Evolutionary conservation across 257 asterid genomes (phyloP).

Genomic region (Fraxinus americana): DNA sequence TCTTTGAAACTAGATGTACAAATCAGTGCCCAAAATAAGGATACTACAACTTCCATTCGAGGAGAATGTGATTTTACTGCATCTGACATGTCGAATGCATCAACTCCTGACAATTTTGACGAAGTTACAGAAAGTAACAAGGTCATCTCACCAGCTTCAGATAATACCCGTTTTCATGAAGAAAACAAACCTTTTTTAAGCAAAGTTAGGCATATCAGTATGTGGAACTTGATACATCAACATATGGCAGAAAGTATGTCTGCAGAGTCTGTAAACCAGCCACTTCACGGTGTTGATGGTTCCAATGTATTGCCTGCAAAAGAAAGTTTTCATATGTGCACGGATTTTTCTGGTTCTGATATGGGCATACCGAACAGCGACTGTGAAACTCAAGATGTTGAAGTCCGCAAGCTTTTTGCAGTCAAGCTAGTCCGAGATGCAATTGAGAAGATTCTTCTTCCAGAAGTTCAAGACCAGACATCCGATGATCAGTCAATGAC

Average conservation of each 20-base stretch:
- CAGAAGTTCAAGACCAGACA: constrained; percentile 83
- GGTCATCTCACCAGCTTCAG: constrained; percentile 31
- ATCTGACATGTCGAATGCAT: constrained; percentile 24
- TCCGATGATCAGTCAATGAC: constrained; percentile 69
- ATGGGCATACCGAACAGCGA: constrained; percentile 30
- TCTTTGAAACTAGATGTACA: constrained; percentile 25
- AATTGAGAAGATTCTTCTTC: constrained; percentile 93
- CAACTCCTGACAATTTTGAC: constrained; percentile 31
- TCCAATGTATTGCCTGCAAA: constrained; percentile 21
- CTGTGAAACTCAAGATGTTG: constrained; percentile 58
- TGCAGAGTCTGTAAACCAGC: constrained; percentile 26
- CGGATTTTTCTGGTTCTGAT: constrained; percentile 34
- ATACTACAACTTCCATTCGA: constrained; percentile 6
- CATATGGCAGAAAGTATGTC: constrained; percentile 37
- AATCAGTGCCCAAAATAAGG: constrained; percentile 10
- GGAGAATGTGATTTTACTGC: constrained; percentile 20
- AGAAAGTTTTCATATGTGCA: constrained; percentile 21
- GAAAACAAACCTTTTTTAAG: not conserved
- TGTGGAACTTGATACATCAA: constrained; percentile 47
- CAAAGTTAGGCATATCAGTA: constrained; percentile 33
- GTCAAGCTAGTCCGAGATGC: constrained; percentile 93
- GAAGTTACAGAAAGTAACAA: constrained; percentile 29
- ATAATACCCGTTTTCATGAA: constrained; percentile 5
- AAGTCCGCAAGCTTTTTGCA: constrained; percentile 66
- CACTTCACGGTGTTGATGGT: constrained; percentile 22